A percentile compares a stretch with the other conserved stretches of the same genome.
Conservation (phyloP, 352 stramenopile species). For the Globisporangium splendens region DNA sequence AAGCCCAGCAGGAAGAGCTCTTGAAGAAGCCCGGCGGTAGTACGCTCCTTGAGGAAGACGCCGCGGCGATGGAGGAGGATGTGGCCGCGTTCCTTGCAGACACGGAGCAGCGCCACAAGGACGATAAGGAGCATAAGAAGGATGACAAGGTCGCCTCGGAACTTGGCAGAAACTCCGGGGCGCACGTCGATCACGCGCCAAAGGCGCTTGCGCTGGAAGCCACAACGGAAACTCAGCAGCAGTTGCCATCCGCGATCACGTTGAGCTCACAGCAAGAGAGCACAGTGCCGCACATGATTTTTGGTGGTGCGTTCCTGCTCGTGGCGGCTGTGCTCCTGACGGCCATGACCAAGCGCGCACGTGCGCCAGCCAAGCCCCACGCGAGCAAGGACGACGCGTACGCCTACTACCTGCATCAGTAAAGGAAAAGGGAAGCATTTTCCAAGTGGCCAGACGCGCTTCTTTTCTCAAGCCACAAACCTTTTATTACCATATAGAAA, state of each 20-base stretch:
- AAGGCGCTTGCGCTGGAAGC: neutral
- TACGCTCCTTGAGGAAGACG: neutral
- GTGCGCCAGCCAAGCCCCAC: neutral
- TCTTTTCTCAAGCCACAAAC: no score
- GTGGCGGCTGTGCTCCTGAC: slow-evolving; percentile 18
- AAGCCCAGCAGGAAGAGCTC: neutral
- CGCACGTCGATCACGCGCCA: no score
- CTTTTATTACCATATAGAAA: no score
- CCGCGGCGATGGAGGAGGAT: neutral
- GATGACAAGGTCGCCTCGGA: neutral
- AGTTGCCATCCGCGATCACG: no score
- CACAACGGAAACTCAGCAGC: neutral
- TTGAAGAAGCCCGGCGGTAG: slow-evolving; percentile 1
- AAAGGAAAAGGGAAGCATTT: slow-evolving; percentile 1
- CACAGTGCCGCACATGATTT: slow-evolving; percentile 17
- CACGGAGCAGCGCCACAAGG: neutral
- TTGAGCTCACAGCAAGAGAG: slow-evolving; percentile 6
- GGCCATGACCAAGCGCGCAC: slow-evolving; percentile 21
- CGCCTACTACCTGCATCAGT: slow-evolving; percentile 30
- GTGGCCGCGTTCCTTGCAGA: neutral
- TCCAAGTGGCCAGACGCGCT: no score
- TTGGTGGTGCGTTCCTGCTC: slow-evolving; percentile 25
- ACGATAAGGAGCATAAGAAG: neutral
- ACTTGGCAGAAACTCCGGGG: no score
- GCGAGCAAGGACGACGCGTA: slow-evolving; percentile 23